A percentile compares a stretch with the other conserved stretches of the same genome.
phyloP scores from a whole-genome alignment of 2,329 filamentous ascomycete species.

The Penicillium thymicola region DNA sequence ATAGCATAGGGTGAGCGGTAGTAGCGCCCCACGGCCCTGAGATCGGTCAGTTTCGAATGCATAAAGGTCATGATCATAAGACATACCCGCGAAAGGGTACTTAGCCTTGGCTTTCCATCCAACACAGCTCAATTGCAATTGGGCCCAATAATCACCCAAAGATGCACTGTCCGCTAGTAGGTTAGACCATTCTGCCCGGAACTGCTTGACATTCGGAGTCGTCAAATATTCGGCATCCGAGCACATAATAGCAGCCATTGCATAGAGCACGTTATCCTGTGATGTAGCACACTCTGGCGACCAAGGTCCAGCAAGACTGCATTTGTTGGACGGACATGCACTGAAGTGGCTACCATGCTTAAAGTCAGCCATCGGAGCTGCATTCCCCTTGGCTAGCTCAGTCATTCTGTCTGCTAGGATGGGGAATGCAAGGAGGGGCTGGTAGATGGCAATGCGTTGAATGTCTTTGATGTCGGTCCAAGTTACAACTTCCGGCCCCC shows the following conservation, averaged over 20 bases:
- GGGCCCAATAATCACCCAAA: constrained; percentile 40
- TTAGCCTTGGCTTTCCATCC: constrained; percentile 36
- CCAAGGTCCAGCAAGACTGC: constrained; percentile 31
- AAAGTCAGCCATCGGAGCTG: constrained; percentile 29
- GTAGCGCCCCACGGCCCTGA: constrained; percentile 28
- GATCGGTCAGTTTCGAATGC: neutral
- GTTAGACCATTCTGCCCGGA: constrained; percentile 22
- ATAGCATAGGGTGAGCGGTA: constrained; percentile 54
- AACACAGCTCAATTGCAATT: constrained; percentile 35
- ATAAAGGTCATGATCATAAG: neutral
- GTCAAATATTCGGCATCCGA: constrained; percentile 30
- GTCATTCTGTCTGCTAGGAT: constrained; percentile 26
- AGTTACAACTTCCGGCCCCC: constrained; percentile 36
- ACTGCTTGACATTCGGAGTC: constrained; percentile 14
- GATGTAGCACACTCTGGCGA: constrained; percentile 27
- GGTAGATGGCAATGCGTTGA: constrained; percentile 32
- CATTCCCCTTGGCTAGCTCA: constrained; percentile 27
- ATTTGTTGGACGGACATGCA: constrained; percentile 28
- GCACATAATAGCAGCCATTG: constrained; percentile 32
- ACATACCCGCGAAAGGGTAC: constrained; percentile 37
- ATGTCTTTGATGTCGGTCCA: constrained; percentile 35
- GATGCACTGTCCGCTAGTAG: constrained; percentile 25
- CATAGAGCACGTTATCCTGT: constrained; percentile 28
- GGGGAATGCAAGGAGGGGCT: constrained; percentile 30
- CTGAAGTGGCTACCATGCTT: constrained; percentile 28